phyloP scores from a whole-genome alignment of 345 rosid genomes.

The Acer saccharum region DNA sequence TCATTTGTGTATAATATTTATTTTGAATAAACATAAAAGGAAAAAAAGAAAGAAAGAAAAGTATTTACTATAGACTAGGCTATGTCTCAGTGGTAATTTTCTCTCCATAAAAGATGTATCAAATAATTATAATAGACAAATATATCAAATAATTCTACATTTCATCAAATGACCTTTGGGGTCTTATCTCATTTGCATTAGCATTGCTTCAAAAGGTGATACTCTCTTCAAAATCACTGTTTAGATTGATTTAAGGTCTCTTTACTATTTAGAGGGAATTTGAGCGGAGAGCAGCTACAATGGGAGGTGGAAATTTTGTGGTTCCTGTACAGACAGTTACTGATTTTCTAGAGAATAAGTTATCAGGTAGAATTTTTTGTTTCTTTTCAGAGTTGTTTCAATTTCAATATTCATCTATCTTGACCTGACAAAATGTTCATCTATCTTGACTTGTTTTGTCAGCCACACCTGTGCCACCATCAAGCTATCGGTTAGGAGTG shows the following conservation, averaged over 20 bases:
- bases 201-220: background rate
- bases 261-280: constrained; percentile 68
- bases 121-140: background rate
- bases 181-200: background rate
- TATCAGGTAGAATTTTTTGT: constrained; percentile 54
- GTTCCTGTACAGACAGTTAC: constrained; percentile 89
- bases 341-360: constrained; percentile 74
- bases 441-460: constrained; percentile 32
- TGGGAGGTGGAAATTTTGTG: constrained; percentile 87
- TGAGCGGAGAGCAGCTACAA: constrained; percentile 78
- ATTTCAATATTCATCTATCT: constrained; percentile 6
- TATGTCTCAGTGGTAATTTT: background rate
- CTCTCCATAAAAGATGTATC: background rate
- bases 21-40: background rate
- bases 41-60: too few species aligned
- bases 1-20: background rate
- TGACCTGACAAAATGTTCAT: constrained; percentile 13
- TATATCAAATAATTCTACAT: constrained; percentile 6
- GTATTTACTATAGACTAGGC: constrained; percentile 11
- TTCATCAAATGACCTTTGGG: background rate
- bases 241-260: constrained; percentile 17
- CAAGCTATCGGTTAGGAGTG: constrained; percentile 92
- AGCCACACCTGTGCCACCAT: constrained; percentile 76
- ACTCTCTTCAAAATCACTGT: constrained; percentile 4
- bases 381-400: background rate